A percentile compares a stretch with the other conserved stretches of the same genome.
phyloP scores from a whole-genome alignment of 305 asterid species.

The Fraxinus paxiana region DNA sequence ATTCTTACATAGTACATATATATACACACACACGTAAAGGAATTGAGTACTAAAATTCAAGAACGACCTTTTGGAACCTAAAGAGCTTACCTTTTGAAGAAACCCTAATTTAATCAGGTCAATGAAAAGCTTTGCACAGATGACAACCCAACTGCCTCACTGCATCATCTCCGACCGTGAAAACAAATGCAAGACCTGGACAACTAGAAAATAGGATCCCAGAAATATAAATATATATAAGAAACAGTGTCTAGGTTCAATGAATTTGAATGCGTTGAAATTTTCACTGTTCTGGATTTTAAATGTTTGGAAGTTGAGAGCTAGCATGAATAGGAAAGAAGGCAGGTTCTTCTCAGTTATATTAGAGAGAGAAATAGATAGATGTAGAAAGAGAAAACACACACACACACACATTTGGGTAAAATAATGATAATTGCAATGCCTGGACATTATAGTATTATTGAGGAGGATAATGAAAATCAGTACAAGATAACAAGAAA shows the following conservation, averaged over 20 bases:
- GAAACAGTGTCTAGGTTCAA: conserved; percentile 27
- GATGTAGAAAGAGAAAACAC: neutral
- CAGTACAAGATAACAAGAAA: neutral
- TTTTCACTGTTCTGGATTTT: neutral
- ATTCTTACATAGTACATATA: neutral
- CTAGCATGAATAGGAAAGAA: neutral
- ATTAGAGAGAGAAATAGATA: neutral
- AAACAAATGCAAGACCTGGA: neutral
- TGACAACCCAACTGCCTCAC: neutral
- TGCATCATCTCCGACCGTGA: neutral
- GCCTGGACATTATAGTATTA: neutral
- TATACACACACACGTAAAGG: neutral
- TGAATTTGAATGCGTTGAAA: conserved; percentile 17
- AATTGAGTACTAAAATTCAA: neutral
- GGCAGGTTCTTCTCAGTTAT: neutral
- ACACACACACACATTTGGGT: neutral
- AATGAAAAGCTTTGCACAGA: neutral
- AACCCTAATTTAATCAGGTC: neutral
- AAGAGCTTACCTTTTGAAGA: neutral
- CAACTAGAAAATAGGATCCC: neutral
- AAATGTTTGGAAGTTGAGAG: neutral
- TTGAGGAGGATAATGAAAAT: neutral
- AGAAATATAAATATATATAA: neutral
- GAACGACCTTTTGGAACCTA: neutral
- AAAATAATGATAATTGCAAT: neutral